A percentile compares a stretch with the other conserved stretches of the same genome.
Conservation (phyloP, 2,329 filamentous ascomycete genomes). For the Hawksworthiomyces lignivorus region DNA sequence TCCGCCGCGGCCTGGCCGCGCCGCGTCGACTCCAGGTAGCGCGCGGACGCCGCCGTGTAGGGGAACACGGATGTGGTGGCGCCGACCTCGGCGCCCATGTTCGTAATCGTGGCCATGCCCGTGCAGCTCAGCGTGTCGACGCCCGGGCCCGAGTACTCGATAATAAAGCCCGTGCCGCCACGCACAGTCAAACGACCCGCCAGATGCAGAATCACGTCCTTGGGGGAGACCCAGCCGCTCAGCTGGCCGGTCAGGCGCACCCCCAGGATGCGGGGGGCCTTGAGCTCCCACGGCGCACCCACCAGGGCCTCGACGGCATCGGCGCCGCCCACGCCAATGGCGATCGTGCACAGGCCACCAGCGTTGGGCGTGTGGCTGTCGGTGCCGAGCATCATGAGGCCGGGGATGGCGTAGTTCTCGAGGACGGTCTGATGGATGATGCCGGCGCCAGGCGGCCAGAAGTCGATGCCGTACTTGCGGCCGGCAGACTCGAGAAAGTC, state of each 20-base stretch:
- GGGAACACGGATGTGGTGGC: conserved; percentile 96
- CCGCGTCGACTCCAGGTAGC: conserved; percentile 82
- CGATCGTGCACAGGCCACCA: conserved; percentile 87
- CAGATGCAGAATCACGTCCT: conserved; percentile 88
- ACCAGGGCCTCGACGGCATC: conserved; percentile 96
- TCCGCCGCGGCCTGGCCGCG: conserved; percentile 62
- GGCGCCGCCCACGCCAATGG: conserved; percentile 93
- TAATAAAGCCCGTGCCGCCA: conserved; percentile 87
- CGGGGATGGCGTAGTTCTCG: conserved; percentile 96
- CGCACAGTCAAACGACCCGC: conserved; percentile 86
- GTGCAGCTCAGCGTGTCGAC: conserved; percentile 85
- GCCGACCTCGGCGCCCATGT: conserved; percentile 84
- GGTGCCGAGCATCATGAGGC: conserved; percentile 97
- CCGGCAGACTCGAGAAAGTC: conserved; percentile 92
- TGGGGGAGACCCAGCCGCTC: conserved; percentile 85
- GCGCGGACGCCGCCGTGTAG: conserved; percentile 73
- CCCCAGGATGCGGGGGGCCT: conserved; percentile 84
- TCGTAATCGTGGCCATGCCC: conserved; percentile 85
- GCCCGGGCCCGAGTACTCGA: conserved; percentile 89
- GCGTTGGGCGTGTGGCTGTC: conserved; percentile 97
- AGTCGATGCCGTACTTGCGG: conserved; percentile 88
- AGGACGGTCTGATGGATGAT: conserved; percentile 97
- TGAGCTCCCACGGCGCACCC: conserved; percentile 94
- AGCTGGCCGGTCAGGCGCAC: conserved; percentile 78
- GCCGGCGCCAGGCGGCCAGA: conserved; percentile 88